These are phyloP conservation scores for Dorcoceras hygrometricum DNA, from an alignment of 257 asterid genomes.

Conservation along the genomic window DNA sequence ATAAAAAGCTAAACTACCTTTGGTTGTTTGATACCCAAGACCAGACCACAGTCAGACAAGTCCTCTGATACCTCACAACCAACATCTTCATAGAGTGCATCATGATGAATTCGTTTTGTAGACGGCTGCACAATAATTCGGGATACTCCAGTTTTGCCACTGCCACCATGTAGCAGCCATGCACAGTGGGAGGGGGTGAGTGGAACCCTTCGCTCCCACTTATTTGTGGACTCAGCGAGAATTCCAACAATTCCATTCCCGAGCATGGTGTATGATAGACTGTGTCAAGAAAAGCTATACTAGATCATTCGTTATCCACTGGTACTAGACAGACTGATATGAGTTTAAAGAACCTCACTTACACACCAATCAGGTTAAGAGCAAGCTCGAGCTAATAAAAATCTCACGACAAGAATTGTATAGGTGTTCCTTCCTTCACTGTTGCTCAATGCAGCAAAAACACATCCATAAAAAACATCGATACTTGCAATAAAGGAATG, in stretches of 20 bases:
- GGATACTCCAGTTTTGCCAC: conserved; percentile 73
- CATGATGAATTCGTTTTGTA: conserved; percentile 88
- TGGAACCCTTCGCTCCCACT: conserved; percentile 98
- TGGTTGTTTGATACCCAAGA: conserved; percentile 91
- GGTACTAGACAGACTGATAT: not conserved
- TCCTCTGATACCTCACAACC: conserved; percentile 93
- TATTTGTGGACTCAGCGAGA: conserved; percentile 90
- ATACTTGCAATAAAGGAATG: too few species aligned
- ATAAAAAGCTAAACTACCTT: conserved; percentile 43
- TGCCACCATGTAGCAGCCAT: conserved; percentile 67
- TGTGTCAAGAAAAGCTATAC: conserved; percentile 6
- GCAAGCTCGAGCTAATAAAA: not conserved
- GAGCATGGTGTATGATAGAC: conserved; percentile 44
- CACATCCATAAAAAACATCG: too few species aligned
- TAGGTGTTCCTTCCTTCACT: not conserved
- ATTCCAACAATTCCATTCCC: conserved; percentile 92
- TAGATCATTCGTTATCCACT: not conserved
- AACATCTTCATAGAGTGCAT: conserved; percentile 86
- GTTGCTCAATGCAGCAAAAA: too few species aligned
- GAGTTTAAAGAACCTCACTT: not conserved
- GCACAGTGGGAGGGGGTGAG: conserved; percentile 95
- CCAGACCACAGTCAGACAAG: conserved; percentile 79
- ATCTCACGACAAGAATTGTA: conserved; percentile 10
- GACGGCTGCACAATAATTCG: conserved; percentile 91
- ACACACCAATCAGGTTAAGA: not conserved